These are phyloP conservation scores for Wickerhamiella allomyrinae DNA, from an alignment of 805 yeast genomes.

Conservation along the genomic window DNA sequence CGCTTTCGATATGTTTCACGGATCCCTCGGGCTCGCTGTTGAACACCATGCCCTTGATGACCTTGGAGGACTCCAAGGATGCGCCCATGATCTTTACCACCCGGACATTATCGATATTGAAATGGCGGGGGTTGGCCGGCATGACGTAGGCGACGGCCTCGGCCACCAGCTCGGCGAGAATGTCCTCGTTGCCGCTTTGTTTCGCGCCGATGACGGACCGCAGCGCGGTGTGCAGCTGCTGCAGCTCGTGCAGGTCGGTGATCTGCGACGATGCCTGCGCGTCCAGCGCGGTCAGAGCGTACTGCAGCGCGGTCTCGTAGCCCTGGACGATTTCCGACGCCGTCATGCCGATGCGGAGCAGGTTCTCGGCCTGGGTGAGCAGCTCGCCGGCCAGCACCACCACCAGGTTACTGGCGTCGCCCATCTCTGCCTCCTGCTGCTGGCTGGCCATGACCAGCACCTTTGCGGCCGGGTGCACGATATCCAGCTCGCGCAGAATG, in stretches of 20 bases:
- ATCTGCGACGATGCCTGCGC: conserved; percentile 38
- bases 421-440: conserved; percentile 95
- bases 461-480: conserved; percentile 95
- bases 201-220: conserved; percentile 85
- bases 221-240: conserved; percentile 55
- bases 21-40: conserved; percentile 95
- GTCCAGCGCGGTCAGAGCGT: conserved; percentile 55
- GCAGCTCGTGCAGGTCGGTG: conserved; percentile 38
- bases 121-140: conserved; percentile 46
- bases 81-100: conserved; percentile 97
- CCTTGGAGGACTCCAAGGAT: conserved; percentile 55
- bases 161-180: conserved; percentile 60
- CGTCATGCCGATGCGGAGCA: conserved; percentile 70
- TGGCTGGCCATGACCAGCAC: conserved; percentile 90
- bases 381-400: conserved; percentile 87
- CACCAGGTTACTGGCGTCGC: conserved; percentile 89
- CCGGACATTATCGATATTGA: conserved; percentile 87
- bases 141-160: conserved; percentile 71
- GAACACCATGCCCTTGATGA: conserved; percentile 94
- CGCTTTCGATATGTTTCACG: conserved; percentile 48
- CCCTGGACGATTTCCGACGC: conserved; percentile 92
- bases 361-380: conserved; percentile 70
- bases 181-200: conserved; percentile 78
- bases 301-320: conserved; percentile 71
- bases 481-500: conserved; percentile 81